These are phyloP conservation scores for Pseudonitzschia multiseries DNA, from an alignment of 108 stramenopile genomes.

Conservation along the genomic window DNA sequence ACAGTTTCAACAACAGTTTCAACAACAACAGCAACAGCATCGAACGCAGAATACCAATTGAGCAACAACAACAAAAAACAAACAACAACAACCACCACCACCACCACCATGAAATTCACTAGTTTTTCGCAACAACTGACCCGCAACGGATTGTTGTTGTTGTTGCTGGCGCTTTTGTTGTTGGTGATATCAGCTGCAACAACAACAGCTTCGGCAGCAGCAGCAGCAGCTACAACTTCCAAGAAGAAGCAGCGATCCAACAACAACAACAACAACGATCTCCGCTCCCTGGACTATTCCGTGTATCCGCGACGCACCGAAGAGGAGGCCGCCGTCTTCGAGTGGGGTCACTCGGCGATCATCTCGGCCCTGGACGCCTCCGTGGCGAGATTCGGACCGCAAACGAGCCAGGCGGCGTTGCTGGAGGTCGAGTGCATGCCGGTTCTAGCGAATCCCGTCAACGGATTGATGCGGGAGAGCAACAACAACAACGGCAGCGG, in stretches of 20 bases:
- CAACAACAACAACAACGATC: too few relatives aligned
- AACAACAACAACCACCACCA: too few relatives aligned
- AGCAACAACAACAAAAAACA: too few relatives aligned
- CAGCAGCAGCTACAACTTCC: too few relatives aligned
- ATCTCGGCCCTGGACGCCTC: constrained; percentile 87
- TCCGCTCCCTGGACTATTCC: constrained; percentile 21
- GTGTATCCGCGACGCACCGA: constrained; percentile 72
- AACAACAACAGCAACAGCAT: too few relatives aligned
- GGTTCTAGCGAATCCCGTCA: constrained; percentile 73
- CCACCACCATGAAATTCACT: too few relatives aligned
- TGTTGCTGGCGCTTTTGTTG: not conserved
- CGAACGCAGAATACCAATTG: too few relatives aligned
- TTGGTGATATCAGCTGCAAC: not conserved
- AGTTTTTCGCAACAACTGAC: too few relatives aligned
- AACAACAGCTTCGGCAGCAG: too few relatives aligned
- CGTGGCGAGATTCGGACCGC: constrained; percentile 83
- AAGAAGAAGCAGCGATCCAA: constrained; percentile 12
- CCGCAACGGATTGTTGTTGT: too few relatives aligned
- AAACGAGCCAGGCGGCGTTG: constrained; percentile 78
- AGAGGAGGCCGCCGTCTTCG: constrained; percentile 85
- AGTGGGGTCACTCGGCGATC: constrained; percentile 91
- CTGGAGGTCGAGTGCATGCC: constrained; percentile 86
- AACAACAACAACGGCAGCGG: too few relatives aligned
- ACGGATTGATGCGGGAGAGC: constrained; percentile 57
- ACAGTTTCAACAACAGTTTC: too few relatives aligned